Base-by-base conservation (phyloP, 2,329 filamentous ascomycete genomes). In the Fusarium goolgardi region DNA sequence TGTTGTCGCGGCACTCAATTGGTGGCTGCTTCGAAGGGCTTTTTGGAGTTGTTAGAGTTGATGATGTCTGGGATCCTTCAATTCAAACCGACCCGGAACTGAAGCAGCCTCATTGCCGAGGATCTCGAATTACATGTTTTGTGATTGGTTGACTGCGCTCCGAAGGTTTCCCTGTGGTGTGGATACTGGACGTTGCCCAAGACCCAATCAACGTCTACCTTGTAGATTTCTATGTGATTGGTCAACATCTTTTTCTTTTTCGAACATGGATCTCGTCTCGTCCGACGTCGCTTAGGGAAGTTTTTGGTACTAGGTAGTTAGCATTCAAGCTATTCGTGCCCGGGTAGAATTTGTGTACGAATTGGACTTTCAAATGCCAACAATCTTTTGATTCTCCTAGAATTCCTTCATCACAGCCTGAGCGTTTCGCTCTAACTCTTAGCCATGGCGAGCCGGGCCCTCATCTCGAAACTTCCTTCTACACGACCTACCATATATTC, bases 21-120 rank as follows among this genome's bases (percentile, higher is more conserved):
- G 67, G 56, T 70, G 68, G 71, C 65, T 72, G 54, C 67, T 68
- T 60, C 59, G 62, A 63, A 71, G 57, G 66, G 67, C 65, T 59
- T 60, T 29, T 31, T 57, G 47, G 55, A 53, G 60, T 35, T 55
- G 41, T 29, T 44, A 45, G 50, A 39, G 44, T 53, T 68, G 70
- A 73, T 74, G 72, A 71, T 73, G 72, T 62, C 61, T 67, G 45
- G 49, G 60, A 63, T 67, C 63, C 58, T 52, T 67, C 63, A 67
- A 70, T 44, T 58, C 60, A 52, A 62, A 62, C 40, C 35, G 57
- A 55, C 67, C 54, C 59, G 60, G 69, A 70, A 69, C 65, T 64
- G 69, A 65, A 69, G 47, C 47, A 55, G 62, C 62, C 61, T 49
- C 57, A 83, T 84, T 85, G 81, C 84, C 84, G 83, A 85, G 83